phyloP scores from a whole-genome alignment of 495 filamentous ascomycete genomes.

The Xylaria cubensis region DNA sequence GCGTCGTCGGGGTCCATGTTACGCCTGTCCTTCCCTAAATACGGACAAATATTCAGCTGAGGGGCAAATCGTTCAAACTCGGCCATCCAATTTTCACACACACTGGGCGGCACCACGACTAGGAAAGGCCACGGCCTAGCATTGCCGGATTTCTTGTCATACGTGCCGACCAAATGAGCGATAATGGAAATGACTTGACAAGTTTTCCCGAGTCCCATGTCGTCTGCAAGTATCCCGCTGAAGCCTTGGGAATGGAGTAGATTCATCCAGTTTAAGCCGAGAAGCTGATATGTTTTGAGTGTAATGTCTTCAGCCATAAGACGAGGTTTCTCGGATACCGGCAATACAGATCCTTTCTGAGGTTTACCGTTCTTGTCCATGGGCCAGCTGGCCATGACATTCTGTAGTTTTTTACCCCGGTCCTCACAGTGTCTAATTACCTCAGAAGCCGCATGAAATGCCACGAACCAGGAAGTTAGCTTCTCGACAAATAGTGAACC shows the following conservation, averaged over 20 bases:
- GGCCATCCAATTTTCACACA: constrained; percentile 91
- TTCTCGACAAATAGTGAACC: constrained; percentile 50
- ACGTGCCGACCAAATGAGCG: constrained; percentile 73
- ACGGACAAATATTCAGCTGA: constrained; percentile 73
- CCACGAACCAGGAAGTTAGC: constrained; percentile 36
- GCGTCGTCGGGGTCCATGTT: constrained; percentile 66
- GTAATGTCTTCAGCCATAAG: constrained; percentile 72
- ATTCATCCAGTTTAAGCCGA: constrained; percentile 92
- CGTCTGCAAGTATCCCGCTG: constrained; percentile 91
- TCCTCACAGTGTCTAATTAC: constrained; percentile 42
- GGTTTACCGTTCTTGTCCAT: constrained; percentile 36
- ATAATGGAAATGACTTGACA: constrained; percentile 95
- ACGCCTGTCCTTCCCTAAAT: constrained; percentile 71
- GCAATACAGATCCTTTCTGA: constrained; percentile 32
- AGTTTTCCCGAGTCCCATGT: constrained; percentile 98
- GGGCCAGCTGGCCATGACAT: constrained; percentile 33
- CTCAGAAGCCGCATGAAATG: constrained; percentile 36
- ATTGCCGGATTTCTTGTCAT: constrained; percentile 31
- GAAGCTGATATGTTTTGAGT: constrained; percentile 92
- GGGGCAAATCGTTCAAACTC: constrained; percentile 92
- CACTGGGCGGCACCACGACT: constrained; percentile 89
- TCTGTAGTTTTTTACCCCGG: constrained; percentile 31
- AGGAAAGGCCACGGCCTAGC: constrained; percentile 78
- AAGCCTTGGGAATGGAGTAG: constrained; percentile 77
- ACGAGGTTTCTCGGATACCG: constrained; percentile 69